Evolutionary conservation across 2,329 filamentous ascomycete genomes (phyloP).

Genomic region (Scopulariopsis brevicaulis): DNA sequence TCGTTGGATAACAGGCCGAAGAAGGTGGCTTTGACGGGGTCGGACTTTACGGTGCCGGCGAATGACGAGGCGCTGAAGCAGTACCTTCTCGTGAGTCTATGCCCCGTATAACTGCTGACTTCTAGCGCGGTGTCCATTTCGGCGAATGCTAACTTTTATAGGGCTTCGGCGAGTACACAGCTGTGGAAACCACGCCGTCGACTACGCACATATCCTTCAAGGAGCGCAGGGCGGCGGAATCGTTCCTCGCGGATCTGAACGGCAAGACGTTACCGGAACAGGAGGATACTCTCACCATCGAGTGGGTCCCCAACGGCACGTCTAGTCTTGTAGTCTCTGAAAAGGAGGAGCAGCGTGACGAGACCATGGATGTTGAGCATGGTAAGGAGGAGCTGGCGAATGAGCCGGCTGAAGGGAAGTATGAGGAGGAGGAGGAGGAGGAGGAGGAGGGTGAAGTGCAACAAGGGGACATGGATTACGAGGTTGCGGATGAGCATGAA

Average conservation of each 20-base stretch:
- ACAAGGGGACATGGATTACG: slow-evolving; percentile 38
- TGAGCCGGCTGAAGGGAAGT: slow-evolving; percentile 8
- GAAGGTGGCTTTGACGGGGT: slow-evolving; percentile 51
- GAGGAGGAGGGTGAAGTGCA: slow-evolving; percentile 16
- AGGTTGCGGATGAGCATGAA: slow-evolving; percentile 37
- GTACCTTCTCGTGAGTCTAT: slow-evolving; percentile 51
- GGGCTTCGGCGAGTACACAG: slow-evolving; percentile 52
- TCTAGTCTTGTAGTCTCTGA: slow-evolving; percentile 11
- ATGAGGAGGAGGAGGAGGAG: slow-evolving; percentile 9
- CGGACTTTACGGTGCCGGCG: slow-evolving; percentile 48
- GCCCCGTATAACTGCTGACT: neutral
- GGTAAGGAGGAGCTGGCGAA: neutral
- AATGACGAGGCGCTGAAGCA: slow-evolving; percentile 61
- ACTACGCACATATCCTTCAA: slow-evolving; percentile 50
- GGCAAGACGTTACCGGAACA: slow-evolving; percentile 49
- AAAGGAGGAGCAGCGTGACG: slow-evolving; percentile 1
- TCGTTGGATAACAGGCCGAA: slow-evolving; percentile 68
- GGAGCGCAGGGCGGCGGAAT: slow-evolving; percentile 61
- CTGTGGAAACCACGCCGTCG: slow-evolving; percentile 35
- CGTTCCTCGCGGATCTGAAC: slow-evolving; percentile 48
- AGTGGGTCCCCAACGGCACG: slow-evolving; percentile 41
- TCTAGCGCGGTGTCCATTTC: slow-evolving; percentile 10
- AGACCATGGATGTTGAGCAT: neutral
- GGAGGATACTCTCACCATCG: slow-evolving; percentile 49
- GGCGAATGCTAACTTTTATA: slow-evolving; percentile 13